phyloP scores from a whole-genome alignment of 2,329 filamentous ascomycete genomes.

The Monosporascus sp. region DNA sequence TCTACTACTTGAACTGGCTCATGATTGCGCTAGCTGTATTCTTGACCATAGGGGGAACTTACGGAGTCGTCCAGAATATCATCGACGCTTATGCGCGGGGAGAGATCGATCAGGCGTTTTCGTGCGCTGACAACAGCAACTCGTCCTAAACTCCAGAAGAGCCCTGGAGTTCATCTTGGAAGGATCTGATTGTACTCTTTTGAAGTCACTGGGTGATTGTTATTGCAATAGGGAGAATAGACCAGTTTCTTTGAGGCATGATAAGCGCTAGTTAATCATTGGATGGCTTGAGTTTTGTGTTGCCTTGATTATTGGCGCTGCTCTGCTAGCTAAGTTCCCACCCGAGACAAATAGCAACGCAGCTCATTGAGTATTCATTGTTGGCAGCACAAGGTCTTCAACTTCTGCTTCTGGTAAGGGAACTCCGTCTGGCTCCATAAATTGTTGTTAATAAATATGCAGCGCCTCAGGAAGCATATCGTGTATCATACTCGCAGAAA shows the following conservation, averaged over 20 bases:
- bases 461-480: too few relatives aligned
- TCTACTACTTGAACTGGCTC: constrained; percentile 29
- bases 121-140: constrained; percentile 42
- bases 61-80: constrained; percentile 44
- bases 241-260: not conserved
- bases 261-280: not conserved
- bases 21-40: constrained; percentile 32
- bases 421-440: too few relatives aligned
- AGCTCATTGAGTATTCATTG: too few relatives aligned
- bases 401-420: too few relatives aligned
- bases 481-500: too few relatives aligned
- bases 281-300: too few relatives aligned
- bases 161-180: not conserved
- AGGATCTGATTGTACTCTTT: not conserved
- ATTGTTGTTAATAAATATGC: too few relatives aligned
- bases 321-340: too few relatives aligned
- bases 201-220: not conserved
- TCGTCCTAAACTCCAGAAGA: constrained; percentile 16
- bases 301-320: too few relatives aligned
- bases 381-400: too few relatives aligned
- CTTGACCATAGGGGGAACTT: constrained; percentile 35
- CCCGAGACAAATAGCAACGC: too few relatives aligned
- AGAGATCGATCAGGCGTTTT: constrained; percentile 40
- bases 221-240: not conserved
- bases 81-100: constrained; percentile 45